Percentiles rank a stretch among this genome's conserved stretches.
Evolutionary conservation across 768 basidiomycete species (phyloP).

Genomic region (Hebeloma cylindrosporum): DNA sequence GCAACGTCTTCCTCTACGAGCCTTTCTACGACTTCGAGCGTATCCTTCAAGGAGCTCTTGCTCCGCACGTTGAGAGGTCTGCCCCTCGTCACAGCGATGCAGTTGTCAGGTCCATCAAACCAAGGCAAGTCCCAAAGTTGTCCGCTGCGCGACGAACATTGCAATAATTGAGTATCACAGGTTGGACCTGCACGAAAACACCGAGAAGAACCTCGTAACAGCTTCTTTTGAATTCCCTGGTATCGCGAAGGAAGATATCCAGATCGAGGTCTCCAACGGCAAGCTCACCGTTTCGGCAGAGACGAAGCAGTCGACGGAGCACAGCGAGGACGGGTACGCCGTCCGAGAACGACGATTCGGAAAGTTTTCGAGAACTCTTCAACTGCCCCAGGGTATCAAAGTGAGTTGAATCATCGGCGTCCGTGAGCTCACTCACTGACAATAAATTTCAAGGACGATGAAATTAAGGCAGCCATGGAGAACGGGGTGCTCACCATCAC

Average conservation of each 20-base stretch:
- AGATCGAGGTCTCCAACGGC: constrained; percentile 52
- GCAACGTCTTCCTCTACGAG: too few relatives aligned
- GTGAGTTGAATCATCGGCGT: too few relatives aligned
- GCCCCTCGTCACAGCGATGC: too few relatives aligned
- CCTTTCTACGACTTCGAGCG: too few relatives aligned
- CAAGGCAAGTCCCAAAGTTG: constrained; percentile 26
- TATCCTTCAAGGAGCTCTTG: too few relatives aligned
- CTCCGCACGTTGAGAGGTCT: too few relatives aligned
- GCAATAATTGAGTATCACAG: constrained; percentile 27
- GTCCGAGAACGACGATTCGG: constrained; percentile 55
- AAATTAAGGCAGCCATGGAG: constrained; percentile 41
- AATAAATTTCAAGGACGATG: constrained; percentile 24
- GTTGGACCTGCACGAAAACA: constrained; percentile 58
- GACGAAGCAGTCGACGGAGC: constrained; percentile 34
- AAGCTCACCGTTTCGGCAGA: constrained; percentile 56
- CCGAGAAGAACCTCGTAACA: constrained; percentile 48
- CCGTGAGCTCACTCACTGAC: not conserved
- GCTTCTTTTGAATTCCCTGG: constrained; percentile 64
- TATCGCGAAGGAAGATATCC: constrained; percentile 51
- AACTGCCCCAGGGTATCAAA: constrained; percentile 55
- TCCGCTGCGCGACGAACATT: not conserved
- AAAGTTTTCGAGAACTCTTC: constrained; percentile 45
- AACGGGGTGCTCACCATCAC: constrained; percentile 47
- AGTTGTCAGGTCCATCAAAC: constrained; percentile 26
- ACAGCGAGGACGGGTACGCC: constrained; percentile 40